These are phyloP conservation scores for Pleurotus djamor DNA, from an alignment of 768 basidiomycete species.

Conservation along the genomic window DNA sequence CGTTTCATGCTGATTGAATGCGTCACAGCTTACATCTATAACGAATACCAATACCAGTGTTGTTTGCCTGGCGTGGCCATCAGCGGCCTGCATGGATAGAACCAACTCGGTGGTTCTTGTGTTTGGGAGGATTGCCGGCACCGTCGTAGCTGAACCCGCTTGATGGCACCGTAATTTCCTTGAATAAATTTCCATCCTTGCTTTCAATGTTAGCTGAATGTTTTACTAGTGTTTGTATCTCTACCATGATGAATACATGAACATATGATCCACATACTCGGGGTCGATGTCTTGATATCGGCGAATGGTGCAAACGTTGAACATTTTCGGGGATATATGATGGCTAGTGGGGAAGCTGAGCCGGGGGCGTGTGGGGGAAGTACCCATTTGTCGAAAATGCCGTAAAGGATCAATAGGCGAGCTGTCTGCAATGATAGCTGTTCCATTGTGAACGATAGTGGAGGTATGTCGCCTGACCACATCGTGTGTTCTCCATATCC, in stretches of 20 bases:
- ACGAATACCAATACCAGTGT: slow-evolving; percentile 15
- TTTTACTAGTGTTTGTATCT: too few species aligned
- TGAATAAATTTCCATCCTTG: too few species aligned
- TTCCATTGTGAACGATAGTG: neutral
- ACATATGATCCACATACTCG: neutral
- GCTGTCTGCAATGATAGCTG: neutral
- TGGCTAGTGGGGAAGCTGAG: too few species aligned
- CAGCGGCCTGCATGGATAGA: slow-evolving; percentile 23
- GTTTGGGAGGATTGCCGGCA: slow-evolving; percentile 22
- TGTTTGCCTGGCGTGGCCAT: slow-evolving; percentile 23
- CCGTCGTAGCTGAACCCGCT: slow-evolving; percentile 9
- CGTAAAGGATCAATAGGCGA: too few species aligned
- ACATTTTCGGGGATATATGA: too few species aligned
- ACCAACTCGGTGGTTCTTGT: slow-evolving; percentile 25
- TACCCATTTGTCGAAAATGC: too few species aligned
- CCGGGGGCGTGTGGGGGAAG: too few species aligned
- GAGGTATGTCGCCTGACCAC: neutral
- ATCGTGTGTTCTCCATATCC: neutral
- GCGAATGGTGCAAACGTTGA: neutral
- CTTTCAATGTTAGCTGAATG: too few species aligned
- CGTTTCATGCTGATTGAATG: too few species aligned
- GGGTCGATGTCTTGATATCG: neutral
- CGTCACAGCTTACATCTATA: slow-evolving; percentile 7
- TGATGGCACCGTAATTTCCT: too few species aligned
- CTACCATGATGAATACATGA: neutral